Base-by-base conservation (phyloP, 805 yeast genomes). In the Myxozyma melibiosi region DNA sequence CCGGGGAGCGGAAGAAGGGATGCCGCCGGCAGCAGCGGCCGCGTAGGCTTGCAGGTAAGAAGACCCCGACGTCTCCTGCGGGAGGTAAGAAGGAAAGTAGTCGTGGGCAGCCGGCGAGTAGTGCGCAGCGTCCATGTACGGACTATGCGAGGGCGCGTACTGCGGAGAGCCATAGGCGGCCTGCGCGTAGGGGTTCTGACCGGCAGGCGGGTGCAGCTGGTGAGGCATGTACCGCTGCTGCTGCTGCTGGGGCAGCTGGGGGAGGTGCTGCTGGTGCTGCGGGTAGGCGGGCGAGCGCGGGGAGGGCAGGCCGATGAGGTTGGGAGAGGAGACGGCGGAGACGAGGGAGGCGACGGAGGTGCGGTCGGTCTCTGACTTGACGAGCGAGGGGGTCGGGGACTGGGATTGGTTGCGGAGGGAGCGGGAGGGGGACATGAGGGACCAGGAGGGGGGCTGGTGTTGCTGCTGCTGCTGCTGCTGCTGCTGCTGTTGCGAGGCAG, bases 291-390 rank as follows among this genome's bases (percentile, higher is more conserved):
- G 62, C 4, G 64, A 60, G 20, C 62, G 49, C 18, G 64, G 62
- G 2, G 62, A 57, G n/a, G 62, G 64, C 28, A 57, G 58, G n/a
- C 62, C 64, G 40, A 53, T 31, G 30, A 57, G 46, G 7, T 62
- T 57, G n/a, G 63, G 63, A 33, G 63, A 59, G 47, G 43, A 31
- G 38, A 57, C 58, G 25, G 58, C 35, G 4, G 63, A 57, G 37
- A 59, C 58, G 45, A 60, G 54, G n/a, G 64, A 60, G 16, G 64
- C 58, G 45, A 60, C 64, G 20, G 64, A 60, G 8, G 64, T 53
- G 44, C 62, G 53, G 43, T 57, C 64, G 45, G 53, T 37, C 53
- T 60, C 64, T 4, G 62, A 57, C 53, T 51, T 52, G 39, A 55
- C 58, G 34, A 60, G 54, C 16, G 54, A 45, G 16, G 64, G 64